Base-by-base conservation (phyloP, 805 yeast genomes). In the Saccharomycopsis malanga region DNA sequence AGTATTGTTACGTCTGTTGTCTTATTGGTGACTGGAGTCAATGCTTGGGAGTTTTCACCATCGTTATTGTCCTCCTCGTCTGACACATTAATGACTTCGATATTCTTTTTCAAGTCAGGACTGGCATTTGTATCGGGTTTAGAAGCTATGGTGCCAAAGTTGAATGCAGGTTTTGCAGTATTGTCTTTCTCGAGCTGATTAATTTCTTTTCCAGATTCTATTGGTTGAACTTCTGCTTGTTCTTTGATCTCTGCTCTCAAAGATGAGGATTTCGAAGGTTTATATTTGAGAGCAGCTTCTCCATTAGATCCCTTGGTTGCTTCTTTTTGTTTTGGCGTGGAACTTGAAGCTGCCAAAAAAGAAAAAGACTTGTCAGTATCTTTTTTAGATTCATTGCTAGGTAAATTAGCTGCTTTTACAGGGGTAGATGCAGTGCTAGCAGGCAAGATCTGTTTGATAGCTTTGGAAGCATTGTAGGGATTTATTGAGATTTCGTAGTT, bases 401-500 rank as follows among this genome's bases (percentile, higher is more conserved):
- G 22, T 34, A 21, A 23, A 22, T 21, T 21, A 9, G 14, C 10
- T n/a, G n/a, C n/a, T n/a, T n/a, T n/a, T n/a, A n/a, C n/a, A n/a
- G n/a, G n/a, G n/a, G n/a, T n/a, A n/a, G n/a, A n/a, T n/a, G n/a
- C n/a, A n/a, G n/a, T n/a, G n/a, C n/a, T n/a, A n/a, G n/a, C n/a
- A n/a, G n/a, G n/a, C n/a, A n/a, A n/a, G n/a, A n/a, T n/a, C n/a
- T n/a, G n/a, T n/a, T n/a, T n/a, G n/a, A n/a, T n/a, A n/a, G n/a
- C n/a, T n/a, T n/a, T n/a, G n/a, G n/a, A n/a, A n/a, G n/a, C n/a
- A n/a, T n/a, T n/a, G n/a, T n/a, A n/a, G 2, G 53, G 53, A 17
- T 49, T 49, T 15, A 46, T 42, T 29, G 10, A 45, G 18, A 45
- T 45, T 34, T 49, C 50, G n/a, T n/a, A n/a, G n/a, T n/a, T n/a